phyloP scores from a whole-genome alignment of 2,329 filamentous ascomycete species.

The Parascedosporium putredinis region DNA sequence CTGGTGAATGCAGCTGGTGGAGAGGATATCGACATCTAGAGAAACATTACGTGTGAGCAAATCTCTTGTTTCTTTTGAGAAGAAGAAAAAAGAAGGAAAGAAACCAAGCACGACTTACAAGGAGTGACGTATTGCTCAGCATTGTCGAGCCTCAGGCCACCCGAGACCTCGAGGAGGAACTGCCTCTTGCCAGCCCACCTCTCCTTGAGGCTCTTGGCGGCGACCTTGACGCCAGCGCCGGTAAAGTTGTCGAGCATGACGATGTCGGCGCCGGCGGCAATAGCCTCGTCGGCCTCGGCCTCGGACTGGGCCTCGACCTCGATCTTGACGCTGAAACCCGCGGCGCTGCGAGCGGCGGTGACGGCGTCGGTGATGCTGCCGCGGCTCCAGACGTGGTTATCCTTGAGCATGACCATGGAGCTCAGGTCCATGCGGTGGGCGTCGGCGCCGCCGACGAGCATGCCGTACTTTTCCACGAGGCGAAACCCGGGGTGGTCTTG shows the following conservation, averaged over 20 bases:
- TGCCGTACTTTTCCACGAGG: conserved; percentile 95
- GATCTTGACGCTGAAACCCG: conserved; percentile 85
- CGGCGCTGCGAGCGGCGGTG: conserved; percentile 68
- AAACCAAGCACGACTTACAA: conserved; percentile 33
- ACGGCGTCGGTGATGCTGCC: conserved; percentile 82
- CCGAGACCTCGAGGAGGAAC: conserved; percentile 85
- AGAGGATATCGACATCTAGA: conserved; percentile 84
- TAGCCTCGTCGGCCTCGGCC: conserved; percentile 82
- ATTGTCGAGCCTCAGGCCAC: conserved; percentile 77
- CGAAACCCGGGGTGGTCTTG: conserved; percentile 93
- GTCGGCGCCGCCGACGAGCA: conserved; percentile 88
- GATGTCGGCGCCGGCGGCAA: conserved; percentile 82
- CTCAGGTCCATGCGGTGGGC: conserved; percentile 83
- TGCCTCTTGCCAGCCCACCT: conserved; percentile 64
- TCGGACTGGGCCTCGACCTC: conserved; percentile 88
- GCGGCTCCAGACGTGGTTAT: conserved; percentile 94
- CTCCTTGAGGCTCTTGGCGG: conserved; percentile 66
- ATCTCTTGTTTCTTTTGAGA: no score
- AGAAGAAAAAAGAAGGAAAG: neutral
- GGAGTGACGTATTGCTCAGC: conserved; percentile 70
- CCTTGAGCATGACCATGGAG: conserved; percentile 97
- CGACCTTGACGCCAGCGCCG: conserved; percentile 63
- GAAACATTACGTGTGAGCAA: neutral
- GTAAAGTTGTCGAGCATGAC: conserved; percentile 98
- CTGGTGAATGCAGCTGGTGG: conserved; percentile 94